Base-by-base conservation (phyloP, 306 rosid genomes). In the Cicer bijugum region DNA sequence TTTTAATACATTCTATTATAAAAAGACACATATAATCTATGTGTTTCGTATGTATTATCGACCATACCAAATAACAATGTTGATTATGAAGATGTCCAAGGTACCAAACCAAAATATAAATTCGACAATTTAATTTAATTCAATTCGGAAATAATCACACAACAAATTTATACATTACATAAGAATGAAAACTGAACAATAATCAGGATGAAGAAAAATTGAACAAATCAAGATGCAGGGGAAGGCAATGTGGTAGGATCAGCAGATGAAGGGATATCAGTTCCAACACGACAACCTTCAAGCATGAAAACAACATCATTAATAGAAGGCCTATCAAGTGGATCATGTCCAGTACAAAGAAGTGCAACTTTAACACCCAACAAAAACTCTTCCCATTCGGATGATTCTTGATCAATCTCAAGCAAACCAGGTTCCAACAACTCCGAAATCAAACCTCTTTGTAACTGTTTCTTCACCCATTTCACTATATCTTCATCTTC, bases 331-430 rank as follows among this genome's bases (percentile, higher is more conserved):
- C 97, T 72, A 70, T 88, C 97, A 57, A 89, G 88, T 40, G 97
- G 97, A 82, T 91, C 97, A 58, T 91, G 88, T 5, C 96, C 91
- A 2, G 97, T 89, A 81, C 96, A 91, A 1, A 91, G 84, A 8
- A 91, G 89, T 10, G 87, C 97, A 5, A 91, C 96, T 65, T 91
- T 89, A 7, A 91, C 84, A 20, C 97, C 97, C 56, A 91, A 70
- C 81, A 91, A 74, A 82, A 89, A 91, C 83, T 91, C 97, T 74
- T 91, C 97, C 91, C 96, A 89, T 43, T 91, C 97, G 2, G 96
- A 85, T 7, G 97, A 91, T 17, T 91, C 97, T 0, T 92, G 97
- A 82, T 91, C 97, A 1, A 91, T 68, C 74, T 91, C 97, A 7
- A 91, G 89, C 84, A 91, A 78, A 40, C 97, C 97, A 1, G 96